Base-by-base conservation (phyloP, 2,329 filamentous ascomycete genomes). In the Calycina herbarum region DNA sequence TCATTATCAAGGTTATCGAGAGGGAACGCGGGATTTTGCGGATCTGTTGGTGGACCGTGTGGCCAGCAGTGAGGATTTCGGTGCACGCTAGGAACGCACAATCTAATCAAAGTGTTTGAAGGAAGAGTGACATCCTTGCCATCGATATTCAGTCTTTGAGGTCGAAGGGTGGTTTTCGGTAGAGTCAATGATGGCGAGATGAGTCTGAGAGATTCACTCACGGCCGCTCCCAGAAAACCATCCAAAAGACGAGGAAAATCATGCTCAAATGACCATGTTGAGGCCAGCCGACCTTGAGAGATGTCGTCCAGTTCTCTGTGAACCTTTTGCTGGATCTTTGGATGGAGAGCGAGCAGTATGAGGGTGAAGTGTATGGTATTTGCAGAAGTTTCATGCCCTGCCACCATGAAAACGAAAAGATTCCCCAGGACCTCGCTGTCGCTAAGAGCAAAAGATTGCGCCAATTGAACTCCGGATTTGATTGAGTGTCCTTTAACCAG, bases 361-460 rank as follows among this genome's bases (percentile, higher is more conserved):
- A 93, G 77, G 1, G 86, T 82, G 74, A 91, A 93, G 77, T 93
- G 89, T 42, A 93, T 80, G 5, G 86, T 84, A 76, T 91, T 92
- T 62, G 91, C 90, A 1, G 90, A 89, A 1, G 91, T 93, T 77
- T 94, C 91, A 76, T 94, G 90, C 17, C 91, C 91, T 0, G 91
- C 91, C 1, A 93, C 80, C 67, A 85, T 81, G 76, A 87, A 86
- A 71, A 88, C 80, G 67, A 89, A 89, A 15, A 89, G 86, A 72
- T 93, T 93, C 62, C 90, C 89, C 40, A 90, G 78, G 65, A 93
- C 88, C 64, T 93, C 89, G 10, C 82, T 81, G 68, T 87, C 84
- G 8, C 77, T 80, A 17, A 89, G 76, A 31, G 42, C 31, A 40
- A 51, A 33, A 3, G 33, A 20, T 31, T 31, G 27, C 6, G 51